Evolutionary conservation across 306 rosid genomes (phyloP), one percentile per base, ranked within the genome.

Genomic region (Malus asiatica): DNA sequence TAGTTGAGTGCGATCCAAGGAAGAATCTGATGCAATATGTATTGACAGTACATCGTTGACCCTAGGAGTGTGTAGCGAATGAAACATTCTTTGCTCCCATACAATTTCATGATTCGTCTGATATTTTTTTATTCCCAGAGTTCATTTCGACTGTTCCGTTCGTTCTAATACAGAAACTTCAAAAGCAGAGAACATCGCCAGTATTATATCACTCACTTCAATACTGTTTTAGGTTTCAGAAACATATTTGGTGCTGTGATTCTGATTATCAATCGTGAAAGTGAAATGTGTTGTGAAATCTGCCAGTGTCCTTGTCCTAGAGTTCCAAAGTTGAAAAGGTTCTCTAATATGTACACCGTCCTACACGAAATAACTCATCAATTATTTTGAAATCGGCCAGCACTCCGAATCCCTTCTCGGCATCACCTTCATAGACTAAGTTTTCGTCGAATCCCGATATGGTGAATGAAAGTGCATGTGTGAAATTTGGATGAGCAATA

Each of bases 201-300:
- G 27, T 27, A 27, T 27, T 27, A 27, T 27, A 27, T 27, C 27
- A 27, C 2, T 1, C 27, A 27, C 27, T 27, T 27, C 27, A 27
- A 27, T 27, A 27, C 27, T 27, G 27, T 27, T 27, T 27, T 27
- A 27, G 27, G 27, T 27, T 27, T 27, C 27, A 27, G 27, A 27
- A 27, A 27, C 27, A 27, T 27, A 27, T 30, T 1, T 10, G 27
- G 0, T 18, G 7, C 12, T 4, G 8, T 16, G 78, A 18, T 15
- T 20, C 4, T 1, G 33, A 32, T 4, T 74, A 22, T 66, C 66
- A 13, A 77, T 60, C 55, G 40, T 66, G 78, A 81, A 81, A 46
- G 58, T 18, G 67, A 81, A 81, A 11, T 77, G 45, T 8, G 75
- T 67, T 3, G 74, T 22, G 32, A 81, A 81, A 42, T 81, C 78